Conservation (phyloP, 1,284 basidiomycete genomes). For the Albatrellus sp. region DNA sequence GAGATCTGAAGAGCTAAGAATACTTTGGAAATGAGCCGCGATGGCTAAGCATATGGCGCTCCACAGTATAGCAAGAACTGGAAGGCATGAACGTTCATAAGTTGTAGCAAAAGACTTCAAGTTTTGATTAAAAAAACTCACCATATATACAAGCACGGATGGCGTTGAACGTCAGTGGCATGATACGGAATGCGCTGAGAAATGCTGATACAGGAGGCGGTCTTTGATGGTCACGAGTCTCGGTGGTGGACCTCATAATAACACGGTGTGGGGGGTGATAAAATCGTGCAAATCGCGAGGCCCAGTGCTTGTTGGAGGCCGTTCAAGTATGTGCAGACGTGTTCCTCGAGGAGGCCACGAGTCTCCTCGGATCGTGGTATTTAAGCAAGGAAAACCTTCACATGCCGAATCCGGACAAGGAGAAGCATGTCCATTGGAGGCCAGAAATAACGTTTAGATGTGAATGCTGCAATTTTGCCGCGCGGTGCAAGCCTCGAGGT, state of each 20-base stretch:
- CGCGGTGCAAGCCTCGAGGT: no score
- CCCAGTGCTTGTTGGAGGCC: background rate
- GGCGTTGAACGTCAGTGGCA: conserved; percentile 51
- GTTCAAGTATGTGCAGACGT: background rate
- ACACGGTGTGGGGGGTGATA: conserved; percentile 17
- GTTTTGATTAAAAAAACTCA: conserved; percentile 23
- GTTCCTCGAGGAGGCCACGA: conserved; percentile 3
- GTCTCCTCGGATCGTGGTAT: no score
- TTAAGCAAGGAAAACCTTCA: background rate
- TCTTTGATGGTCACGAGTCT: conserved; percentile 10
- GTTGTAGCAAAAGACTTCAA: background rate
- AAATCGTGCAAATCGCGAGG: conserved; percentile 13
- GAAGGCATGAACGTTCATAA: background rate
- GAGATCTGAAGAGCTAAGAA: conserved; percentile 62
- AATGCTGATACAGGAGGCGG: conserved; percentile 17
- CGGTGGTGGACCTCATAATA: conserved; percentile 1
- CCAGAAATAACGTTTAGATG: no score
- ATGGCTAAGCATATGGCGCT: conserved; percentile 64
- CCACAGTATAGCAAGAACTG: conserved; percentile 56
- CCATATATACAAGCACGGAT: conserved; percentile 52
- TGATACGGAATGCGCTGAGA: conserved; percentile 18
- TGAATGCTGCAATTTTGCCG: no score
- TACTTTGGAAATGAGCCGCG: conserved; percentile 59
- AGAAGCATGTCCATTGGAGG: background rate
- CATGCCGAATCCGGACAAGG: background rate